Base-by-base conservation (phyloP, 345 rosid species). In the Punica granatum region DNA sequence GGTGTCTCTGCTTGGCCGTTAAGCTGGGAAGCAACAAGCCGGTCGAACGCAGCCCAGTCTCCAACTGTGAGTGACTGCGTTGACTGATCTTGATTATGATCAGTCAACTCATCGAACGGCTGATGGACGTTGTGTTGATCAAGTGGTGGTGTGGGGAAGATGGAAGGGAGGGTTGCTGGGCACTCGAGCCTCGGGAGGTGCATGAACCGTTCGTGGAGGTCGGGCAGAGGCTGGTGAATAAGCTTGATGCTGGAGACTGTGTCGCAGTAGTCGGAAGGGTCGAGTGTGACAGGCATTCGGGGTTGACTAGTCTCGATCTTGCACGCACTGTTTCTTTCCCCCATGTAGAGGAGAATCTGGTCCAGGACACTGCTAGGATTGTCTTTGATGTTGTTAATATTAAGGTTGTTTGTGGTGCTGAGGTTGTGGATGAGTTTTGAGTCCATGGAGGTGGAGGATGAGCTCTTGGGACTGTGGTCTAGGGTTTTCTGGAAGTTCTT, bases 21-120 rank as follows among this genome's bases (percentile, higher is more conserved):
- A n/a, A 94, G 88, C 67, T 92, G 99, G 25, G 93, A 92, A 14
- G 99, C 99, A 60, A 92, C 97, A 0, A 94, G 83, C 64, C 90
- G 85, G 69, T 94, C 99, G 14, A 92, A 77, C 9, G 89, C 74
- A 33, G 83, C 90, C 99, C 98, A 94, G 66, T 85, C 90, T 63
- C 75, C 87, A 4, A 81, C 75, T 63, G 72, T 72, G 59, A 64
- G 63, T 35, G 79, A 66, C 28, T 68, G 61, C 23, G 54, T 34
- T 21, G 78, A 70, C 34, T 72, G 77, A 23, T 61, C 70, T 59
- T 72, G 80, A 2, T 67, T 64, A 43, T 72, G 73, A 59, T 78
- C 86, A 15, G 75, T 70, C 19, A 75, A 67, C 31, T 78, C 77
- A 26, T 78, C 72, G 39, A 68, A 68, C 1, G 77, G 67, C 49